Evolutionary conservation across 345 rosid species (phyloP), one percentile per base, ranked within the genome.

Genomic region (Gossypioides kirkii): DNA sequence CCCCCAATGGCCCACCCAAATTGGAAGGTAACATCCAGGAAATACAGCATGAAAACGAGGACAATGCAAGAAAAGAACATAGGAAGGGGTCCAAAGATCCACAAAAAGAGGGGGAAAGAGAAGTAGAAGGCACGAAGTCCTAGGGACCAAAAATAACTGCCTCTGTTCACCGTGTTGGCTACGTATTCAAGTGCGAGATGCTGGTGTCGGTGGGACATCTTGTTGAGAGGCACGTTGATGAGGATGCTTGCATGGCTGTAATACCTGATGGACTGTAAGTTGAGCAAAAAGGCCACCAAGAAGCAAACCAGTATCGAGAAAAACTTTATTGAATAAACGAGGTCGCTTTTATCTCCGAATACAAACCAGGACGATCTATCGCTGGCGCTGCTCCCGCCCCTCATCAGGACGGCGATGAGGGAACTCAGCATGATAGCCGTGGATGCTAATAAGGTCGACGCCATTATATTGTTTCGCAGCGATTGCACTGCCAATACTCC

Each of bases 391-490:
- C 93, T 86, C 1, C 84, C 72, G 85, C 90, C 87, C 85, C 91
- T 87, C 61, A 87, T 92, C 47, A 87, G 83, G 41, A 94, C 86
- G 50, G 90, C 82, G 56, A 94, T 90, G 64, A 91, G 84, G 42
- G 98, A 94, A 74, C 93, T 85, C 32, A 94, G 88, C 74, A 97
- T 87, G 76, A 94, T 94, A 28, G 97, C 94, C 38, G 97, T 83
- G 10, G 93, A 91, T 52, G 96, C 97, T 75, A 91, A 79, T 43
- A 91, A 86, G 0, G 98, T 94, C 2, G 98, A 94, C 60, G 98
- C 97, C 98, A 94, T 94, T 65, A 94, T 94, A 78, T 91, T 94
- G 86, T 94, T 91, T 1, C 97, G 86, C 63, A 94, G 79, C 14
- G 97, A 91, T 73, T 94, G 98, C 50, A 94, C 96, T 0, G 93